Percentiles rank a stretch among this genome's conserved stretches.
Evolutionary conservation across 2,329 filamentous ascomycete species (phyloP).

Genomic region (Fusarium napiforme): DNA sequence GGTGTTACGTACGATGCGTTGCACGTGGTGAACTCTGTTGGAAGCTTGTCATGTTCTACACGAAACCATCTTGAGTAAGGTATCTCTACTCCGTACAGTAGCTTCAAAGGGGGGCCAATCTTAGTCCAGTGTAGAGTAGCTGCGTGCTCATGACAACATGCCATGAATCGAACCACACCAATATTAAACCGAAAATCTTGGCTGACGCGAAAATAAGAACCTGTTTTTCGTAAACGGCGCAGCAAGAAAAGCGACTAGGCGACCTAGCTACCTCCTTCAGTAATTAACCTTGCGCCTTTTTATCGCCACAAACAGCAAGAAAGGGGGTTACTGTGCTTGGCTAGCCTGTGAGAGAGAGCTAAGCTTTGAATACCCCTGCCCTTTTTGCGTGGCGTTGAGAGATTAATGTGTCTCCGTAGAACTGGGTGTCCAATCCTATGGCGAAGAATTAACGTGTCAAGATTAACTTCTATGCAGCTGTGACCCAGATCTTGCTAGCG

Average conservation of each 20-base stretch:
- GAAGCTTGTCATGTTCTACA: not conserved
- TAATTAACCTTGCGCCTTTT: not conserved
- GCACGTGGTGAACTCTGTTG: not conserved
- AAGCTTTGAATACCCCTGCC: slow-evolving; percentile 16
- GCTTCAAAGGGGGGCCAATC: not conserved
- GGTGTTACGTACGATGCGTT: not conserved
- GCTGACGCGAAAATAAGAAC: not conserved
- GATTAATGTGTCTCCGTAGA: not conserved
- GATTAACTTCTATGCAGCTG: slow-evolving; percentile 23
- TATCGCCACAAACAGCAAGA: not conserved
- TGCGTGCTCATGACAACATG: not conserved
- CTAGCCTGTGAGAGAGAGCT: slow-evolving; percentile 2
- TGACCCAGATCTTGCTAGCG: slow-evolving; percentile 6
- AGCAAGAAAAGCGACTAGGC: not conserved
- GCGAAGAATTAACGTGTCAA: slow-evolving; percentile 19
- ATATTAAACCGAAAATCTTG: not conserved
- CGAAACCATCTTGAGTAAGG: not conserved
- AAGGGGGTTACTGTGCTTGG: not conserved
- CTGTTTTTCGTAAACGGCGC: not conserved
- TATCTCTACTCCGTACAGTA: not conserved
- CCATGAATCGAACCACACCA: slow-evolving; percentile 12
- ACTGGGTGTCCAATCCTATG: slow-evolving; percentile 4
- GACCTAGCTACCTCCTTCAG: not conserved
- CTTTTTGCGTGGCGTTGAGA: not conserved
- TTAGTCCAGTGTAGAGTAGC: not conserved